Conservation (phyloP, 257 asterid species). For the Marsdenia floribunda region DNA sequence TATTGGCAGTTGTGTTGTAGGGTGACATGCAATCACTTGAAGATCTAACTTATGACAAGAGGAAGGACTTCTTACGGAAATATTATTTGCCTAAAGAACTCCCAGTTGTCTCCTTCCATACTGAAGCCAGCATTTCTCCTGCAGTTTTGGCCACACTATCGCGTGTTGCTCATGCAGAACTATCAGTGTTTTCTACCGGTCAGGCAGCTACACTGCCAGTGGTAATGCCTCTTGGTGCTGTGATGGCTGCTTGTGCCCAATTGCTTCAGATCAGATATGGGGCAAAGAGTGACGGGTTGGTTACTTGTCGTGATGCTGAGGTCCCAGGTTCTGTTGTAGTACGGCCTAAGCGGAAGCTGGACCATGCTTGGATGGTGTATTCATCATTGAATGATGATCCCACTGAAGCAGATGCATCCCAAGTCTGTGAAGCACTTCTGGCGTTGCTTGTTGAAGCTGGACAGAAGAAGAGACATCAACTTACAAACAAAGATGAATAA, state of each 20-base stretch:
- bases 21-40: slow-evolving; percentile 97
- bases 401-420: slow-evolving; percentile 74
- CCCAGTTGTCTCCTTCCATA: slow-evolving; percentile 79
- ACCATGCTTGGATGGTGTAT: slow-evolving; percentile 99
- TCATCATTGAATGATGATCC: slow-evolving; percentile 72
- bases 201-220: slow-evolving; percentile 67
- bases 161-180: slow-evolving; percentile 88
- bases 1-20: slow-evolving; percentile 35
- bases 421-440: slow-evolving; percentile 89
- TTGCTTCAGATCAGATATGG: slow-evolving; percentile 87
- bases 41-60: slow-evolving; percentile 79
- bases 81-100: slow-evolving; percentile 73
- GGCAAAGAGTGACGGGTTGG: slow-evolving; percentile 93
- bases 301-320: slow-evolving; percentile 93
- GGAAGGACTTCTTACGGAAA: slow-evolving; percentile 70
- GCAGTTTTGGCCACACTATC: slow-evolving; percentile 85
- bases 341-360: slow-evolving; percentile 72
- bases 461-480: slow-evolving; percentile 40
- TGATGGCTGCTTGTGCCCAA: slow-evolving; percentile 98
- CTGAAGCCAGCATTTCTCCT: slow-evolving; percentile 86
- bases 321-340: slow-evolving; percentile 92
- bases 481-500: slow-evolving; percentile 49
- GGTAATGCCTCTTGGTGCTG: slow-evolving; percentile 95
- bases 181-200: slow-evolving; percentile 52
- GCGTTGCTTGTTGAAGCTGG: slow-evolving; percentile 74